Percentiles rank a stretch among this genome's conserved stretches.
Evolutionary conservation across 805 yeast genomes (phyloP).

Genomic region (Candida odintsovae): DNA sequence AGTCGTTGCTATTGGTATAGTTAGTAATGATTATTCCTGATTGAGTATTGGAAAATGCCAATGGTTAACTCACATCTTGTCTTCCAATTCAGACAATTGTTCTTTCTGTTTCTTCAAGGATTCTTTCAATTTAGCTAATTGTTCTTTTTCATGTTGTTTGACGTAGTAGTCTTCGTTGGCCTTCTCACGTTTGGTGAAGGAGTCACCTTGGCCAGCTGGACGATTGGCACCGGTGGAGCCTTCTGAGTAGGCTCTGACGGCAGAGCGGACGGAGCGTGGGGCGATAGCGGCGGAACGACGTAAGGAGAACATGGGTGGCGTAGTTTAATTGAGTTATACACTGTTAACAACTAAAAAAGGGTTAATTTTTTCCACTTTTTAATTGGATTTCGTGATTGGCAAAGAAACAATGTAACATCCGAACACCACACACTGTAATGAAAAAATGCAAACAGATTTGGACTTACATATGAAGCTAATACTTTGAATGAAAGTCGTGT

Average conservation of each 20-base stretch:
- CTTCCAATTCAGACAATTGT: constrained; percentile 45
- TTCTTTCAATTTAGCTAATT: constrained; percentile 69
- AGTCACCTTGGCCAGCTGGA: constrained; percentile 46
- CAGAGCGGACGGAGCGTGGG: constrained; percentile 16
- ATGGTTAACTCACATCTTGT: constrained; percentile 28
- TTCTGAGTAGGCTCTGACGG: constrained; percentile 36
- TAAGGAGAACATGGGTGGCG: constrained; percentile 17
- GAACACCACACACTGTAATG: constrained; percentile 6
- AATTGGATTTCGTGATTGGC: constrained; percentile 13
- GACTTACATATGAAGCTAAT: no score
- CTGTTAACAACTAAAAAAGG: neutral
- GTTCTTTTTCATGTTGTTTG: constrained; percentile 87
- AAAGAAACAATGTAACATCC: constrained; percentile 8
- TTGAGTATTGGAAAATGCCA: no score
- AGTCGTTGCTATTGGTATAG: neutral
- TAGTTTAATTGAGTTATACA: neutral
- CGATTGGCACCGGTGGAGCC: constrained; percentile 61
- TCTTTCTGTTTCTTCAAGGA: constrained; percentile 72
- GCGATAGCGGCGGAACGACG: constrained; percentile 33
- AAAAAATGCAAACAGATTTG: neutral
- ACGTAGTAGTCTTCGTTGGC: constrained; percentile 85
- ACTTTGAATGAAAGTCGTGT: no score
- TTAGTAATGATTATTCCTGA: neutral
- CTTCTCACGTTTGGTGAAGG: constrained; percentile 82
- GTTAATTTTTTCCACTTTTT: constrained; percentile 2